A percentile compares a stretch with the other conserved stretches of the same genome.
phyloP scores from a whole-genome alignment of 192 early-diverging fungal genomes.

The Rhizoclosmatium sp. region DNA sequence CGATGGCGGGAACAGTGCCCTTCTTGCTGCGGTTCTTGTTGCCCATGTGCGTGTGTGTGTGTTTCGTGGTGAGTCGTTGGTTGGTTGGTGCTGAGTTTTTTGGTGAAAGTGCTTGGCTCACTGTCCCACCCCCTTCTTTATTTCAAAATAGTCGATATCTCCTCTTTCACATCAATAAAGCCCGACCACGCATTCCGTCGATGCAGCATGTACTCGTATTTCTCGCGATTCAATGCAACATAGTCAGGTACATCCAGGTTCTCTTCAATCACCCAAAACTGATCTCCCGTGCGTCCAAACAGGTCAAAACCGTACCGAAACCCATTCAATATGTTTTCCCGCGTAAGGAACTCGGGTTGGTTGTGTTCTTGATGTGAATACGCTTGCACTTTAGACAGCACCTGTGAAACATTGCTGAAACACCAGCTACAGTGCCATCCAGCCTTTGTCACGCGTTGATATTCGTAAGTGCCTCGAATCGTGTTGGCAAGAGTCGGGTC shows the following conservation, averaged over 20 bases:
- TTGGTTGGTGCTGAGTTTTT: no score
- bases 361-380: not conserved
- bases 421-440: not conserved
- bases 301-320: not conserved
- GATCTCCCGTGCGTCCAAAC: not conserved
- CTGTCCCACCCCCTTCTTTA: no score
- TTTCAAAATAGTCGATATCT: not conserved
- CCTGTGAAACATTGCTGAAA: not conserved
- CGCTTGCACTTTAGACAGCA: not conserved
- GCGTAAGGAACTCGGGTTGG: not conserved
- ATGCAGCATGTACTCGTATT: not conserved
- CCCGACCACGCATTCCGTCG: not conserved
- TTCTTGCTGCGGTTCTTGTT: no score
- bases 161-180: constrained; percentile 1
- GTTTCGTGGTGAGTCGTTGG: no score
- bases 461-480: not conserved
- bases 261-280: not conserved
- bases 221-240: not conserved
- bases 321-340: not conserved
- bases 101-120: no score
- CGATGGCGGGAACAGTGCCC: no score
- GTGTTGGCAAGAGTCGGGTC: not conserved
- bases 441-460: not conserved
- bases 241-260: not conserved
- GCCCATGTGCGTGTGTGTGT: no score